A percentile compares a stretch with the other conserved stretches of the same genome.
These are phyloP conservation scores for Wickerhamomyces sydowiorum DNA, from an alignment of 805 yeast genomes.

Conservation along the genomic window DNA sequence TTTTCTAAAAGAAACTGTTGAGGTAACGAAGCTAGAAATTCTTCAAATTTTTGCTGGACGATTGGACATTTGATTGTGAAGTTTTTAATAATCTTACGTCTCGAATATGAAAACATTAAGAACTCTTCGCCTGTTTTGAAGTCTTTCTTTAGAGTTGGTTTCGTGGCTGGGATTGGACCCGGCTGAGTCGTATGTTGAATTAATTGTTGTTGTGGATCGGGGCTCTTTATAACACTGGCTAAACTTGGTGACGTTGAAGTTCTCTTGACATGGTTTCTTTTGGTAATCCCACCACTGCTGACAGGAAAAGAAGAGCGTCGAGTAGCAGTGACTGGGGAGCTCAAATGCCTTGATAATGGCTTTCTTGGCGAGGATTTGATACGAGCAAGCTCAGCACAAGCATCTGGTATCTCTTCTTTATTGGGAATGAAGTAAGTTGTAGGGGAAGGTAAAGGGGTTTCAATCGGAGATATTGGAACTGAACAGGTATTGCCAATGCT, in stretches of 20 bases:
- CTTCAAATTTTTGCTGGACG: slow-evolving; percentile 3
- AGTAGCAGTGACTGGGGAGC: too few species aligned
- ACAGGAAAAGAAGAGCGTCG: too few species aligned
- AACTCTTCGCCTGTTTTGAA: slow-evolving; percentile 24
- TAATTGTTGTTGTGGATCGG: neutral
- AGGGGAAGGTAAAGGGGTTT: neutral
- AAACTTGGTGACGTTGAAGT: neutral
- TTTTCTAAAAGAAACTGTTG: slow-evolving; percentile 30
- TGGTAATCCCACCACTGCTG: too few species aligned
- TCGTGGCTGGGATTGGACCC: slow-evolving; percentile 29
- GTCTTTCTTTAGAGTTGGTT: slow-evolving; percentile 20
- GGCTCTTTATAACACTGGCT: neutral
- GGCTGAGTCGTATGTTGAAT: slow-evolving; percentile 23
- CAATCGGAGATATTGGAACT: neutral
- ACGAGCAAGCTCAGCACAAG: too few species aligned
- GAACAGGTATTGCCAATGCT: neutral
- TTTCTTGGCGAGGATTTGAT: too few species aligned
- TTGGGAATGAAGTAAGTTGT: neutral
- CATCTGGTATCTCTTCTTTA: too few species aligned
- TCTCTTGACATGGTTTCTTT: too few species aligned
- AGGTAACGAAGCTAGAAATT: slow-evolving; percentile 14
- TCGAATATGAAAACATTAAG: slow-evolving; percentile 25
- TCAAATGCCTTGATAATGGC: too few species aligned
- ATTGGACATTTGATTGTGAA: slow-evolving; percentile 21
- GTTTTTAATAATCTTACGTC: slow-evolving; percentile 22